A percentile compares a stretch with the other conserved stretches of the same genome.
Conservation (phyloP, 2,329 filamentous ascomycete species). For the Talaromyces rugulosus region DNA sequence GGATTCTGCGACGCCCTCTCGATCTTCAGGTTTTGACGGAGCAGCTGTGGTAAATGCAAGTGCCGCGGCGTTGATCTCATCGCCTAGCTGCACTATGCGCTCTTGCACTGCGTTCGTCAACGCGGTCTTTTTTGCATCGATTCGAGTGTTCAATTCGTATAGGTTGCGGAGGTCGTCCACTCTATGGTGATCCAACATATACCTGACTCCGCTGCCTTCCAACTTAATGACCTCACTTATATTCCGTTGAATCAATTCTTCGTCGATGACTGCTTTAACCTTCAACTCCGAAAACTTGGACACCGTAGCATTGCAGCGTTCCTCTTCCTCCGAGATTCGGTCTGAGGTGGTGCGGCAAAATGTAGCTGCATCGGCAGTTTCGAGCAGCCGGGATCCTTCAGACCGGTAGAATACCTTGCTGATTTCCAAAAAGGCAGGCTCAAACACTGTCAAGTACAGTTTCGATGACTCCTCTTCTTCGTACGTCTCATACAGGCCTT, state of each 20-base stretch:
- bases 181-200: constrained; percentile 90
- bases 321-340: constrained; percentile 73
- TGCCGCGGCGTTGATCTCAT: constrained; percentile 70
- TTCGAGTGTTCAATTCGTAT: constrained; percentile 71
- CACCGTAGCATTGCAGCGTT: constrained; percentile 78
- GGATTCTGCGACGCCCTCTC: constrained; percentile 42
- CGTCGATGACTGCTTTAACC: constrained; percentile 72
- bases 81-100: constrained; percentile 73
- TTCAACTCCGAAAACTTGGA: constrained; percentile 67
- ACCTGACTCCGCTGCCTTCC: constrained; percentile 75
- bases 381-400: constrained; percentile 71
- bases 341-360: constrained; percentile 75
- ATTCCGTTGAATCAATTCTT: constrained; percentile 72
- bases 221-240: constrained; percentile 78
- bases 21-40: constrained; percentile 35
- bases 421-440: constrained; percentile 67
- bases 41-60: constrained; percentile 54
- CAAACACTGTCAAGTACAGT: constrained; percentile 79
- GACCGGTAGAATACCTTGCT: constrained; percentile 69
- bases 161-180: constrained; percentile 73
- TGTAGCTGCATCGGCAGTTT: constrained; percentile 71
- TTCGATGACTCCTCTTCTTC: constrained; percentile 73
- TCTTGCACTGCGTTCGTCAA: constrained; percentile 68
- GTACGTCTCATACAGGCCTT: constrained; percentile 77
- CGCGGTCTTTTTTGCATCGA: constrained; percentile 68